Conservation (phyloP, 192 early-diverging fungal genomes). For the Backusella morwellensis region DNA sequence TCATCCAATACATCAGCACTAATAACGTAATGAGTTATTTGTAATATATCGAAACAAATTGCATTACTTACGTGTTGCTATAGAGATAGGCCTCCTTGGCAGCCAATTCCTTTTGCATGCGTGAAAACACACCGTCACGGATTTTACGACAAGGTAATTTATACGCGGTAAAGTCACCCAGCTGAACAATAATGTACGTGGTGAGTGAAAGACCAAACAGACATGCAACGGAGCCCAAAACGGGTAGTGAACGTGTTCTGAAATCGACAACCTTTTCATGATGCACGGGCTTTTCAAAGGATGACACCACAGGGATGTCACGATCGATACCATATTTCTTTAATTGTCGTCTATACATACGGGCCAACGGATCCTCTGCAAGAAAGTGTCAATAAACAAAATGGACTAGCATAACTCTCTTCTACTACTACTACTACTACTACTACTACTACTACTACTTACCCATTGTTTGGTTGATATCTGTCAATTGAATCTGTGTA, state of each 20-base stretch:
- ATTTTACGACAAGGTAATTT: conserved; percentile 64
- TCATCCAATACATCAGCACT: conserved; percentile 45
- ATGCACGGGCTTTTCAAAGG: conserved; percentile 85
- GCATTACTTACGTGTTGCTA: conserved; percentile 25
- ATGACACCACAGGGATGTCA: conserved; percentile 87
- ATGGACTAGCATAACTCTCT: not conserved
- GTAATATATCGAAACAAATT: not conserved
- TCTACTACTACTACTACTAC: no score
- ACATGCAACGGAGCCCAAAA: conserved; percentile 79
- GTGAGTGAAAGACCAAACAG: conserved; percentile 92
- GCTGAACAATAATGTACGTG: conserved; percentile 72
- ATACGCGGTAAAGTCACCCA: conserved; percentile 50
- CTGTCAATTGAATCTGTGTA: conserved; percentile 89
- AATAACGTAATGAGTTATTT: not conserved
- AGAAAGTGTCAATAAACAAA: not conserved
- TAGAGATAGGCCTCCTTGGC: conserved; percentile 43
- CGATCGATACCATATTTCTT: conserved; percentile 65
- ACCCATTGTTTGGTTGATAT: conserved; percentile 87
- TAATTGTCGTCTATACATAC: conserved; percentile 74
- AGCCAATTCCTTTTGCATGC: conserved; percentile 71
- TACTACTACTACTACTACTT: not conserved
- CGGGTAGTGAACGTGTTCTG: conserved; percentile 70
- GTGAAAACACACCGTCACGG: conserved; percentile 66
- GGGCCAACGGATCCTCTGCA: conserved; percentile 85
- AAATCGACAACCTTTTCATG: conserved; percentile 71